A percentile compares a stretch with the other conserved stretches of the same genome.
phyloP scores from a whole-genome alignment of 352 stramenopile genomes.

The Globisporangium paddicum region DNA sequence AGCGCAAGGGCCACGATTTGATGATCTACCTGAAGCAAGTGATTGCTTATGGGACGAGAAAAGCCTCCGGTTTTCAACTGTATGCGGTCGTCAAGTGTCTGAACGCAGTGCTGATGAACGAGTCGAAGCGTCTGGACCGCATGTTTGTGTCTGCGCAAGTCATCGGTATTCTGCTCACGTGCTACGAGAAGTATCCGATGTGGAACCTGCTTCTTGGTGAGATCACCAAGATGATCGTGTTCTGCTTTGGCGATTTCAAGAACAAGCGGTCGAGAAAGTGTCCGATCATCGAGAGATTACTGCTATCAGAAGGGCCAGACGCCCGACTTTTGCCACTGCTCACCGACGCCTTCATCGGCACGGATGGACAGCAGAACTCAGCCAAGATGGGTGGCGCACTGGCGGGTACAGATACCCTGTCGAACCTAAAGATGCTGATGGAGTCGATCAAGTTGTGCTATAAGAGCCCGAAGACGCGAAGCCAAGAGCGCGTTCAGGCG shows the following conservation, averaged over 20 bases:
- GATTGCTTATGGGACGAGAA: constrained; percentile 53
- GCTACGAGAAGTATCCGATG: constrained; percentile 80
- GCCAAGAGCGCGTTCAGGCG: constrained; percentile 60
- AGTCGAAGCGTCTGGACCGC: constrained; percentile 77
- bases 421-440: constrained; percentile 81
- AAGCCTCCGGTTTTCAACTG: constrained; percentile 65
- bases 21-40: constrained; percentile 84
- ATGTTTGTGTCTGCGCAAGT: constrained; percentile 80
- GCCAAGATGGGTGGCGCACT: constrained; percentile 25
- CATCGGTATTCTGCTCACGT: constrained; percentile 62
- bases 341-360: constrained; percentile 39
- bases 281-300: constrained; percentile 66
- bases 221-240: constrained; percentile 85
- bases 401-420: constrained; percentile 58
- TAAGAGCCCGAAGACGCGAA: constrained; percentile 64
- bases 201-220: constrained; percentile 72
- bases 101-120: constrained; percentile 66
- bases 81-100: constrained; percentile 75
- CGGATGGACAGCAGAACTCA: constrained; percentile 7
- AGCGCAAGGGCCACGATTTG: constrained; percentile 71
- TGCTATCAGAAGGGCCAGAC: constrained; percentile 48
- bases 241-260: constrained; percentile 84
- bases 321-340: constrained; percentile 56
- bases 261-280: constrained; percentile 79
- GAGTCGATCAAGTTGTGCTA: constrained; percentile 76